Conservation (phyloP, 164 flowering plant genomes). For the Piper longum region DNA sequence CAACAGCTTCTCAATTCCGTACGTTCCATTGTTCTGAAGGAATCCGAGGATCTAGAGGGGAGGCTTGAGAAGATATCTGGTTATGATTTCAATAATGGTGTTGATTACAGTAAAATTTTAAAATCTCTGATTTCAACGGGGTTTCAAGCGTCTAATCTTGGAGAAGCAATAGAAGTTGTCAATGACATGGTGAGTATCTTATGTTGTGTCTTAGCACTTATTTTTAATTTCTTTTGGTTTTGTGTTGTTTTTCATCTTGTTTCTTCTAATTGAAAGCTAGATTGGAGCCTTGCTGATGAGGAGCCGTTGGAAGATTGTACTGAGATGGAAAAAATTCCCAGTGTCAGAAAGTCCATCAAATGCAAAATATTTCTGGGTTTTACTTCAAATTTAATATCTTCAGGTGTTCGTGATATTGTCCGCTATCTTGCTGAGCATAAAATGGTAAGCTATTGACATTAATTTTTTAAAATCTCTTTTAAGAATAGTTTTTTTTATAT, state of each 20-base stretch:
- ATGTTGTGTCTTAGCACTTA: background rate
- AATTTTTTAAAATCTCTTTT: background rate
- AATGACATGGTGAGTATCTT: slow-evolving; percentile 55
- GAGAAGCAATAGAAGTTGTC: slow-evolving; percentile 69
- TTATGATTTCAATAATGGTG: slow-evolving; percentile 80
- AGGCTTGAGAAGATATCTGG: slow-evolving; percentile 40
- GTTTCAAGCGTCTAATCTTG: slow-evolving; percentile 92
- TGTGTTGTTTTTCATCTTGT: background rate
- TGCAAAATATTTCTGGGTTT: slow-evolving; percentile 89
- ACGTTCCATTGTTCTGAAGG: slow-evolving; percentile 35
- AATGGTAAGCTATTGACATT: slow-evolving; percentile 40
- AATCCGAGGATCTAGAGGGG: slow-evolving; percentile 53
- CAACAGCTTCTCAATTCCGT: slow-evolving; percentile 17
- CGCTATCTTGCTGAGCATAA: slow-evolving; percentile 81
- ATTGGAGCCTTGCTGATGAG: slow-evolving; percentile 85
- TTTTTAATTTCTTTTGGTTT: background rate
- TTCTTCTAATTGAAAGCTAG: slow-evolving; percentile 35
- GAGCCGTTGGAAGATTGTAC: slow-evolving; percentile 35
- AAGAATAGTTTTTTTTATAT: no score
- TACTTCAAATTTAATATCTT: slow-evolving; percentile 83
- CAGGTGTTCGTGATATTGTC: slow-evolving; percentile 77
- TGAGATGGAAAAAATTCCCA: slow-evolving; percentile 43
- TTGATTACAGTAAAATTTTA: slow-evolving; percentile 46
- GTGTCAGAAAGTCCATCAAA: slow-evolving; percentile 42
- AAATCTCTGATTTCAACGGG: slow-evolving; percentile 63